phyloP scores from a whole-genome alignment of 176 grass and related monocot species.

The Oryza australiensis region DNA sequence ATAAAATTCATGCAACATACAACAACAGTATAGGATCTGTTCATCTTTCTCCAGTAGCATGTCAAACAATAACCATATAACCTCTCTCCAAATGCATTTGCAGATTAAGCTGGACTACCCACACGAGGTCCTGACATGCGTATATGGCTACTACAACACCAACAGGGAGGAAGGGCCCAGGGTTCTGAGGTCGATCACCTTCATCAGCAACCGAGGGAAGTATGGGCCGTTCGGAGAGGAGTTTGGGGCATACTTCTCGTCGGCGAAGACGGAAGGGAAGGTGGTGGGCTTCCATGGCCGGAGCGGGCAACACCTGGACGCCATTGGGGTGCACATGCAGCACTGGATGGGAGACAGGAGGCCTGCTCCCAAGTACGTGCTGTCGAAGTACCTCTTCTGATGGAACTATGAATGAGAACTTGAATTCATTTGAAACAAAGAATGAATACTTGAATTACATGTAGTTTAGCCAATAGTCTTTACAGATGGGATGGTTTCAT shows the following conservation, averaged over 20 bases:
- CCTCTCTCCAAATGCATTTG: background rate
- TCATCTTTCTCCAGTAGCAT: background rate
- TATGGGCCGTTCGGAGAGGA: constrained; percentile 84
- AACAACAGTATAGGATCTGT: background rate
- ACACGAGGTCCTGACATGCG: constrained; percentile 79
- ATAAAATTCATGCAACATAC: too few species aligned
- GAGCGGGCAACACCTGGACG: constrained; percentile 73
- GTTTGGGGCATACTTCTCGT: constrained; percentile 63
- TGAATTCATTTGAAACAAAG: background rate
- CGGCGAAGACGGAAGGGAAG: constrained; percentile 72
- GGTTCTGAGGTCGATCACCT: constrained; percentile 70
- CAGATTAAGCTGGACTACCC: constrained; percentile 88
- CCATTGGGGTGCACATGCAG: constrained; percentile 94
- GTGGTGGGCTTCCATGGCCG: constrained; percentile 89
- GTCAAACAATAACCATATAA: background rate
- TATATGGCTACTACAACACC: constrained; percentile 75
- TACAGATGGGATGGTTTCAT: background rate
- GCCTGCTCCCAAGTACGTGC: constrained; percentile 44
- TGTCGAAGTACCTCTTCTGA: constrained; percentile 89
- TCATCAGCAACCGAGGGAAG: constrained; percentile 66
- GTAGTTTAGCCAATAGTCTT: background rate
- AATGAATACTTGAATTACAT: background rate
- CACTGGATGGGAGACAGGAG: constrained; percentile 79
- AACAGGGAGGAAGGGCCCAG: constrained; percentile 39
- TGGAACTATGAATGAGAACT: background rate